phyloP scores from a whole-genome alignment of 2,329 filamentous ascomycete genomes.

The Diaporthe sp. region DNA sequence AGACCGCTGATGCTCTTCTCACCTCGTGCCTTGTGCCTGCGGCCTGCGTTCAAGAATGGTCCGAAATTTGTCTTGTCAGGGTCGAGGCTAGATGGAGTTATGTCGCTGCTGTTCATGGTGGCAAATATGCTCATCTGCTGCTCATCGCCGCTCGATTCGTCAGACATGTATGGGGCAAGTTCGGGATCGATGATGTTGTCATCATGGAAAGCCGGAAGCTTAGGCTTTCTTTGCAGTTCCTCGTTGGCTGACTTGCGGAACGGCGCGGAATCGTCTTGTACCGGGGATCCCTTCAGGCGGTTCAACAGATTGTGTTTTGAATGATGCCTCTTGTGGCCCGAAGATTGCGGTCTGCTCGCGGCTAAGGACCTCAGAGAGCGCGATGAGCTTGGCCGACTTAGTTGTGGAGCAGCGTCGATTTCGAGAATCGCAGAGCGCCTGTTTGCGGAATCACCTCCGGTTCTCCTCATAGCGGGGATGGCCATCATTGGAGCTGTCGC shows the following conservation, averaged over 20 bases:
- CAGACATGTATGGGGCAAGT: constrained; percentile 93
- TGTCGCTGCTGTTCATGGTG: constrained; percentile 76
- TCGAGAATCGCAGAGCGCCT: constrained; percentile 91
- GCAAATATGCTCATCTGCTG: constrained; percentile 90
- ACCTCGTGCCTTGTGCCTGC: constrained; percentile 79
- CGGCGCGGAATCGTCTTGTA: constrained; percentile 85
- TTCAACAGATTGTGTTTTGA: constrained; percentile 89
- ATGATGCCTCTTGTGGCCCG: constrained; percentile 85
- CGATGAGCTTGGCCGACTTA: constrained; percentile 93
- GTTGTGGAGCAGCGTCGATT: constrained; percentile 77
- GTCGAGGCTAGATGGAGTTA: constrained; percentile 77
- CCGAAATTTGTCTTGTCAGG: constrained; percentile 81
- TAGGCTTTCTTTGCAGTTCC: constrained; percentile 74
- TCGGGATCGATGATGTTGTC: constrained; percentile 99
- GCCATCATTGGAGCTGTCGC: constrained; percentile 80
- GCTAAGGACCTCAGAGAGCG: constrained; percentile 85
- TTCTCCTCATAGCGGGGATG: constrained; percentile 74
- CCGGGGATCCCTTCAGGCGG: constrained; percentile 72
- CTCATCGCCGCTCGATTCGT: constrained; percentile 94
- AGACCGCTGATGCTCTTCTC: constrained; percentile 83
- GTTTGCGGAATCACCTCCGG: constrained; percentile 77
- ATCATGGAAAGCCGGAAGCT: constrained; percentile 93
- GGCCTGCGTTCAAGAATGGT: constrained; percentile 78
- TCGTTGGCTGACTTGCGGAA: constrained; percentile 83
- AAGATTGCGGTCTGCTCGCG: constrained; percentile 80